These are phyloP conservation scores for Venustampulla echinocandica DNA, from an alignment of 495 filamentous ascomycete genomes.

Conservation along the genomic window DNA sequence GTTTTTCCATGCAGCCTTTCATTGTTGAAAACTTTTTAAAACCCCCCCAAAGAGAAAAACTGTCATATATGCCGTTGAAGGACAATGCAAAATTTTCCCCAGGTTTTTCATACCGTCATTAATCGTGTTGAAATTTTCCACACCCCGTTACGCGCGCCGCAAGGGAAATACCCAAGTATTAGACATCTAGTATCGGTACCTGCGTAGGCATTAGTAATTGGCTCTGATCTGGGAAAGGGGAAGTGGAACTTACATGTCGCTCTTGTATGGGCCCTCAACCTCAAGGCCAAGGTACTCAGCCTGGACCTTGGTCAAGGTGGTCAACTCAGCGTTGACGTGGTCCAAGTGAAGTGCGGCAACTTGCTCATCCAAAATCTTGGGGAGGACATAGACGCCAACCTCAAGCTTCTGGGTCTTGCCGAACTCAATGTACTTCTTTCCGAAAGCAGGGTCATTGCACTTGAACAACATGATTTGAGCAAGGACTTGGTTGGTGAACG, in stretches of 20 bases:
- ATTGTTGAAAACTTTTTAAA: conserved; percentile 28
- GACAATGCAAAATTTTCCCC: conserved; percentile 42
- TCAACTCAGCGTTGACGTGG: conserved; percentile 92
- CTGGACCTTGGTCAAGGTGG: conserved; percentile 74
- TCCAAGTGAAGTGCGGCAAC: conserved; percentile 87
- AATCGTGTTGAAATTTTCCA: conserved; percentile 51
- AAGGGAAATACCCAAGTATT: conserved; percentile 12
- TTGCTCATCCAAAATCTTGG: conserved; percentile 98
- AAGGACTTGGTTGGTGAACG: conserved; percentile 99
- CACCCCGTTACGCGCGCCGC: conserved; percentile 2
- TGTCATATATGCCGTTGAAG: conserved; percentile 49
- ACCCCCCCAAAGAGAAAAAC: conserved; percentile 6
- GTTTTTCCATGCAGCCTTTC: conserved; percentile 9
- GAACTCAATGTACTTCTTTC: conserved; percentile 92
- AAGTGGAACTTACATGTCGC: conserved; percentile 51
- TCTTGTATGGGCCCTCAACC: conserved; percentile 87
- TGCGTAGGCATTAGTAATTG: conserved; percentile 17
- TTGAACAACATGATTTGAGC: conserved; percentile 98
- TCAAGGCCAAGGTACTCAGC: conserved; percentile 87
- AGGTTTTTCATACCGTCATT: conserved; percentile 53
- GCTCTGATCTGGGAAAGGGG: conserved; percentile 30
- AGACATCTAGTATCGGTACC: conserved; percentile 40
- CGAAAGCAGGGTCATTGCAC: conserved; percentile 76
- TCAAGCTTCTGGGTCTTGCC: conserved; percentile 80
- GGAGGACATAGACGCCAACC: conserved; percentile 90